These are phyloP conservation scores for Trebouxia sp. DNA, from an alignment of 139 green algal species.

Conservation along the genomic window DNA sequence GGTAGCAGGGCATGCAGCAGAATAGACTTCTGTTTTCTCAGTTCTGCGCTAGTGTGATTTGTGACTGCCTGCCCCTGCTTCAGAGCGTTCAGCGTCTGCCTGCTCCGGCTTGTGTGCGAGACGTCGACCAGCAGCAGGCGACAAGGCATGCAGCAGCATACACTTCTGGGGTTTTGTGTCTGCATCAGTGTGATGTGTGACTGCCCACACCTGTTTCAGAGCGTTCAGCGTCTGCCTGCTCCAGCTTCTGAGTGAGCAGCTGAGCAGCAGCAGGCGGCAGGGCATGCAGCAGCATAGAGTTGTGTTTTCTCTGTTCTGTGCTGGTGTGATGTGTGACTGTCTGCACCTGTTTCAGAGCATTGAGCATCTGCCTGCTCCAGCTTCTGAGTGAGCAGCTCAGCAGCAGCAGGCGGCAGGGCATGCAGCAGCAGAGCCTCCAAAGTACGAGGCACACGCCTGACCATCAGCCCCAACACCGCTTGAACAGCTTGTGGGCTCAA, in stretches of 20 bases:
- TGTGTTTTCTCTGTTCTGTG: too few relatives aligned
- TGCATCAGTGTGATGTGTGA: too few relatives aligned
- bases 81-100: background rate
- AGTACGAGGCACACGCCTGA: background rate
- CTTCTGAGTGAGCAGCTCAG: conserved; percentile 31
- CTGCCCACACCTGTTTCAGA: too few relatives aligned
- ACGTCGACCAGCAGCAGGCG: conserved; percentile 13
- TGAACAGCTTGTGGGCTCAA: conserved; percentile 1
- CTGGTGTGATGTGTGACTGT: too few relatives aligned
- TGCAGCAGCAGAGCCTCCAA: conserved; percentile 31
- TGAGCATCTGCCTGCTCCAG: conserved; percentile 26
- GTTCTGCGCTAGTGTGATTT: too few relatives aligned
- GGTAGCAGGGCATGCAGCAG: conserved; percentile 26
- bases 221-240: background rate
- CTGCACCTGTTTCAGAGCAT: too few relatives aligned
- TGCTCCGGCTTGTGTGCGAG: conserved; percentile 18
- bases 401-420: conserved; percentile 23
- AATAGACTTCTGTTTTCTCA: too few relatives aligned
- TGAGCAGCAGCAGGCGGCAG: conserved; percentile 22
- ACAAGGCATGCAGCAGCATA: conserved; percentile 18
- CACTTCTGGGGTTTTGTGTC: too few relatives aligned
- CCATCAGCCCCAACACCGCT: conserved; percentile 28
- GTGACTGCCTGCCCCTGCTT: too few relatives aligned
- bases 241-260: conserved; percentile 25
- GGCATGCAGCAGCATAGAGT: conserved; percentile 19